A percentile compares a stretch with the other conserved stretches of the same genome.
phyloP scores from a whole-genome alignment of 139 green algal species.

The Chlorella sp. region DNA sequence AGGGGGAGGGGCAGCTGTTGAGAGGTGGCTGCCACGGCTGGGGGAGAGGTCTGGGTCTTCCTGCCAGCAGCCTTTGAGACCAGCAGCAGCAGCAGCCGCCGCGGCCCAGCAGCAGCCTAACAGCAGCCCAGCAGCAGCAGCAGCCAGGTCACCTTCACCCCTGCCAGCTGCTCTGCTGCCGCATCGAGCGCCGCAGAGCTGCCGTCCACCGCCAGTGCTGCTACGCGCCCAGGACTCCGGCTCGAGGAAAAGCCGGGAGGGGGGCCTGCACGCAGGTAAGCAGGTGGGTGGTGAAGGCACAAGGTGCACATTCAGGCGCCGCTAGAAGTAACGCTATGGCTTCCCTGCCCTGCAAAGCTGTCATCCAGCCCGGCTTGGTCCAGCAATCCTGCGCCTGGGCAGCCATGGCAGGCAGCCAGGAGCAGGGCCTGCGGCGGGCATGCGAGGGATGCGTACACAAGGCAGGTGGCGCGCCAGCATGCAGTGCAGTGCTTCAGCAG shows the following conservation, averaged over 20 bases:
- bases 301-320: neutral
- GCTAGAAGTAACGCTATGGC: neutral
- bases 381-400: neutral
- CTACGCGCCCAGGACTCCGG: neutral
- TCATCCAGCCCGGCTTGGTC: too few species aligned
- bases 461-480: neutral
- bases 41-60: too few species aligned
- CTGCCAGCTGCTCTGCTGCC: slow-evolving; percentile 24
- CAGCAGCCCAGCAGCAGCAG: too few species aligned
- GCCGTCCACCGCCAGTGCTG: neutral
- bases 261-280: slow-evolving; percentile 8
- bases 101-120: too few species aligned
- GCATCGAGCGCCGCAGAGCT: slow-evolving; percentile 4
- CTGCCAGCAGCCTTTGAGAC: too few species aligned
- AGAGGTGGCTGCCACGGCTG: too few species aligned
- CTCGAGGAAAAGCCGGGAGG: slow-evolving; percentile 55
- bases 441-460: too few species aligned
- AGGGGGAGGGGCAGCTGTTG: neutral
- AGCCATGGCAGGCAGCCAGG: too few species aligned
- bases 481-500: neutral
- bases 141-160: slow-evolving; percentile 10
- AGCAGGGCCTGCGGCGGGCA: too few species aligned
- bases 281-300: neutral
- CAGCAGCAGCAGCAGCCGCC: too few species aligned
- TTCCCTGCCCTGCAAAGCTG: too few species aligned